phyloP scores from a whole-genome alignment of 306 rosid genomes.

The Prunus fruticosa region DNA sequence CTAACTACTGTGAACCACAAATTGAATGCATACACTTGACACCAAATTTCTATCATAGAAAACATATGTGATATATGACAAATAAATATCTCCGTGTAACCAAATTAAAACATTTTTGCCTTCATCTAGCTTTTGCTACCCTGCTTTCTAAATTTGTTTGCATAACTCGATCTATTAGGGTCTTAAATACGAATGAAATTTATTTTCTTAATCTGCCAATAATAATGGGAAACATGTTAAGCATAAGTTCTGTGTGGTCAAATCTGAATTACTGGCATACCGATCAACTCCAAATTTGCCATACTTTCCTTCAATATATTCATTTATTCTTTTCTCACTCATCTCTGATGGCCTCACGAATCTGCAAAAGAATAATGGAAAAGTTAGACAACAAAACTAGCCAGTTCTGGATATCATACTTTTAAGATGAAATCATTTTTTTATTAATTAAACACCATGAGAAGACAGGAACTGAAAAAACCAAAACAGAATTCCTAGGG shows the following conservation, averaged over 20 bases:
- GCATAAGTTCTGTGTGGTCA: slow-evolving; percentile 5
- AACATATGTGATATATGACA: background rate
- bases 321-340: slow-evolving; percentile 64
- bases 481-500: background rate
- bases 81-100: background rate
- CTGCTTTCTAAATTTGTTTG: background rate
- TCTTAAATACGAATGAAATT: background rate
- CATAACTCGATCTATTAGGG: background rate
- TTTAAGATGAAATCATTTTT: background rate
- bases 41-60: background rate
- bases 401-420: background rate
- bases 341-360: slow-evolving; percentile 84
- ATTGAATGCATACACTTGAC: background rate
- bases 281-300: slow-evolving; percentile 92
- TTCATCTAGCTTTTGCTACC: background rate
- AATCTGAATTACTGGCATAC: slow-evolving; percentile 39
- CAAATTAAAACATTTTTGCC: background rate
- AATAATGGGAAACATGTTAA: slow-evolving; percentile 20
- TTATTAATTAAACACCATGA: background rate
- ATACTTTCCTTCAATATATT: slow-evolving; percentile 84
- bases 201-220: background rate
- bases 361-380: slow-evolving; percentile 44
- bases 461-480: background rate
- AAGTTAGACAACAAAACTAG: background rate
- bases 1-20: background rate